phyloP scores from a whole-genome alignment of 2,329 filamentous ascomycete genomes.

The Botrytis aclada region DNA sequence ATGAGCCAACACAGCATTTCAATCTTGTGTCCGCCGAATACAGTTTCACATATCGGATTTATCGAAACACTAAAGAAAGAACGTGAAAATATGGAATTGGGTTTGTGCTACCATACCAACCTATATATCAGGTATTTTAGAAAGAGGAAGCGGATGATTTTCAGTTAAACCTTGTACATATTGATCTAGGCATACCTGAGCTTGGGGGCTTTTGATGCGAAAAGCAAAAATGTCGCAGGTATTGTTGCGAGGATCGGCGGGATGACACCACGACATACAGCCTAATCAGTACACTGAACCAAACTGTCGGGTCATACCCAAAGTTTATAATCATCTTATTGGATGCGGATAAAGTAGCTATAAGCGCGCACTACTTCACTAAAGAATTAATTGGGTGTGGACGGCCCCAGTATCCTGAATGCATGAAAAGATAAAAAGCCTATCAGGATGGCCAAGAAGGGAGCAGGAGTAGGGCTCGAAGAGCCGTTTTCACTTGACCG shows the following conservation, averaged over 20 bases:
- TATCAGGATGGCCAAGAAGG: neutral
- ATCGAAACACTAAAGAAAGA: neutral
- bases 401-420: neutral
- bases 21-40: neutral
- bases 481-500: neutral
- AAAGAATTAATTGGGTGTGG: neutral
- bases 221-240: neutral
- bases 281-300: slow-evolving; percentile 8
- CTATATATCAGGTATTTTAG: neutral
- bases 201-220: neutral
- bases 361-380: slow-evolving; percentile 6
- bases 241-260: neutral
- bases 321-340: neutral
- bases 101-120: neutral
- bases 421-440: slow-evolving; percentile 3
- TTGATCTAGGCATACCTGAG: neutral
- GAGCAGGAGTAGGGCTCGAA: neutral
- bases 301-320: slow-evolving; percentile 9
- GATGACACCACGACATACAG: slow-evolving; percentile 3
- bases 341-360: neutral
- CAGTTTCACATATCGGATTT: neutral
- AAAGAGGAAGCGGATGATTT: neutral
- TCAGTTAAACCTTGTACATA: neutral
- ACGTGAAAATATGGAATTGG: neutral
- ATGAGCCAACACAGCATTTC: neutral